Conservation (phyloP, 2,329 filamentous ascomycete species). For the Aspergillus latus region DNA sequence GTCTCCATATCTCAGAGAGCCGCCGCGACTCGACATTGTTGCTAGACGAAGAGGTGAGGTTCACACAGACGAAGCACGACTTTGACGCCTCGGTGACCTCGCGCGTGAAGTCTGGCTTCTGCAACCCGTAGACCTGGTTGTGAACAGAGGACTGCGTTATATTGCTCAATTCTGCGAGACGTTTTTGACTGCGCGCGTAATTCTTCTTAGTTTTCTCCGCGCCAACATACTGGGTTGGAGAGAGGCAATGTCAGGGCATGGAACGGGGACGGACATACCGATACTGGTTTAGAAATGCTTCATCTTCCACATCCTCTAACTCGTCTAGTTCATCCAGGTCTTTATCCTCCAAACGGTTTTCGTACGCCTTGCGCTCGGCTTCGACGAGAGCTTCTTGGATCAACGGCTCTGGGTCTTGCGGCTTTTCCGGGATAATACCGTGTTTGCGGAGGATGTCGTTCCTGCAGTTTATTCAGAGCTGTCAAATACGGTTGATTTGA, state of each 20-base stretch:
- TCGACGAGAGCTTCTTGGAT: slow-evolving; percentile 92
- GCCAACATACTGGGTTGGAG: too few species aligned
- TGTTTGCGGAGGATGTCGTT: slow-evolving; percentile 98
- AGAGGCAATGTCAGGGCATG: slow-evolving; percentile 62
- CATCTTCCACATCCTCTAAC: slow-evolving; percentile 93
- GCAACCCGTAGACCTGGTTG: slow-evolving; percentile 87
- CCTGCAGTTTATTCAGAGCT: slow-evolving; percentile 52
- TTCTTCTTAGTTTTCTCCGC: neutral
- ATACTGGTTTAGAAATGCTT: slow-evolving; percentile 84
- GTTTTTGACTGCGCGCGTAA: slow-evolving; percentile 61
- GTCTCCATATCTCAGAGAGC: slow-evolving; percentile 79
- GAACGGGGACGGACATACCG: slow-evolving; percentile 44
- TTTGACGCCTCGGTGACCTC: slow-evolving; percentile 90
- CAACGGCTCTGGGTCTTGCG: slow-evolving; percentile 89
- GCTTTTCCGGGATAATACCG: slow-evolving; percentile 96
- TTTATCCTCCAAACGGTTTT: slow-evolving; percentile 91
- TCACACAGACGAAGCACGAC: slow-evolving; percentile 67
- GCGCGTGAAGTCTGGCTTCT: slow-evolving; percentile 88
- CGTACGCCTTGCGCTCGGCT: slow-evolving; percentile 78
- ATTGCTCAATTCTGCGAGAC: slow-evolving; percentile 75
- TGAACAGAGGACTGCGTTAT: slow-evolving; percentile 76
- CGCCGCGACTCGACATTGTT: slow-evolving; percentile 83
- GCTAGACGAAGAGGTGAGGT: slow-evolving; percentile 74
- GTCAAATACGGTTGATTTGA: slow-evolving; percentile 14
- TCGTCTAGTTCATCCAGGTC: slow-evolving; percentile 91